Conservation (phyloP, 352 stramenopile genomes). For the Plasmopara viticola region DNA sequence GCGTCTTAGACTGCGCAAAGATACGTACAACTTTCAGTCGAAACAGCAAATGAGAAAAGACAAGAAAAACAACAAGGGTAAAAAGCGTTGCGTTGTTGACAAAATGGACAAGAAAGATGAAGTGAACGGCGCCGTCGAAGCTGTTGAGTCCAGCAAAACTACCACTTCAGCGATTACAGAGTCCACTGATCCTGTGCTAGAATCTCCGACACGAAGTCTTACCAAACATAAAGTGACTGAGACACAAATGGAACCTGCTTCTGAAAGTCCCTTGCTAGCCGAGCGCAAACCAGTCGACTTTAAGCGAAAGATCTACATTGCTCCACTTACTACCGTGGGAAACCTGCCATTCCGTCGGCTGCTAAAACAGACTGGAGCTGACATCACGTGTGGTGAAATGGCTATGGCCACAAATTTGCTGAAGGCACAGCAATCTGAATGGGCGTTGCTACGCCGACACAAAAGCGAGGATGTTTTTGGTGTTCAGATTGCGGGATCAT, state of each 20-base stretch:
- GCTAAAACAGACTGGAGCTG: conserved; percentile 95
- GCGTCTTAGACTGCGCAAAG: conserved; percentile 85
- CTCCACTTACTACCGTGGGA: conserved; percentile 98
- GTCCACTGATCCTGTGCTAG: background rate
- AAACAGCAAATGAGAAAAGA: conserved; percentile 62
- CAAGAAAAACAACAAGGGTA: conserved; percentile 42
- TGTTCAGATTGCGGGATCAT: conserved; percentile 92
- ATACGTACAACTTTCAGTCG: conserved; percentile 88
- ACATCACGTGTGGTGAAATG: conserved; percentile 99
- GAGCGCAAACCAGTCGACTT: conserved; percentile 95
- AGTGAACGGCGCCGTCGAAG: background rate
- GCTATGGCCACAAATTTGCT: conserved; percentile 93
- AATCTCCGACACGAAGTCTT: background rate
- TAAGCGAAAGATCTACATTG: conserved; percentile 97
- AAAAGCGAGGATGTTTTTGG: conserved; percentile 97
- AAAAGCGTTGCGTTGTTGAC: conserved; percentile 11
- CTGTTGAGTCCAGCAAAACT: background rate
- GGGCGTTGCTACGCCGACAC: conserved; percentile 95
- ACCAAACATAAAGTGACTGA: conserved; percentile 11
- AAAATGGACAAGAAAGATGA: background rate
- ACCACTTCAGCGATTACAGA: conserved; percentile 1
- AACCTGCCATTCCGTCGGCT: conserved; percentile 98
- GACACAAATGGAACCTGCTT: conserved; percentile 24
- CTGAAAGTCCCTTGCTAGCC: conserved; percentile 37
- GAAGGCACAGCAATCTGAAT: conserved; percentile 93